Base-by-base conservation (phyloP, 768 basidiomycete species). In the Thelephora aurantiotincta region DNA sequence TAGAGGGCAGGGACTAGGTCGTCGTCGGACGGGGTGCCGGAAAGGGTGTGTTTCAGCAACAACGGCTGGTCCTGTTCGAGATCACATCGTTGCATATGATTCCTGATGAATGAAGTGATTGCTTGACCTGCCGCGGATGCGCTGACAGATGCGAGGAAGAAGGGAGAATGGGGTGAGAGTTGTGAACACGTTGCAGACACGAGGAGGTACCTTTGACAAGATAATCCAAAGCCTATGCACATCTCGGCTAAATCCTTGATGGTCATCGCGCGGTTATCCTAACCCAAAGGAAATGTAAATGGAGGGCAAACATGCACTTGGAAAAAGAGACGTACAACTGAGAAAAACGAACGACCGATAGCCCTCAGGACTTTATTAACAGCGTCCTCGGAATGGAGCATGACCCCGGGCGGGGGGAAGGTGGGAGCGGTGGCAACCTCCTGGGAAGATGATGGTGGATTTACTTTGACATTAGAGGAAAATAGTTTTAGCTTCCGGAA, bases 201-300 rank as follows among this genome's bases (percentile, higher is more conserved):
- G 33, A 38, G 51, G 33, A 51, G 43, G 52, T 53, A 88, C 84
- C 82, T 87, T 67, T 84, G 82, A 62, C 82, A 84, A 49, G 74
- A 66, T 16, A 86, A 68, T 45, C 84, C 84, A 56, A 69, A 74
- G 51, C 65, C 67, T 52, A 78, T 69, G 34, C 77, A 71, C 65
- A 78, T 74, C 55, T 86, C 81, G 30, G 85, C 78, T 47, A 88
- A 75, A 66, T 88, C 84, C 61, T 87, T 88, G 66, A 87, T 81
- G 36, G 84, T 87, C 78, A 86, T 82, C 43, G 84, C 84, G 44
- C 82, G 77, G 63, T 88, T 88, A 57, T 81, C 75, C 82, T 85
- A 48, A 18, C 36, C 11, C 35, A 51, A 30, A 41, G 46, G 51
- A 45, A 55, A 53, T 54, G 45, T 57, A 52, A 56, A 48, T 20